A percentile compares a stretch with the other conserved stretches of the same genome.
Conservation (phyloP, 169 alveolate genomes). For the Eimeria tenella region DNA sequence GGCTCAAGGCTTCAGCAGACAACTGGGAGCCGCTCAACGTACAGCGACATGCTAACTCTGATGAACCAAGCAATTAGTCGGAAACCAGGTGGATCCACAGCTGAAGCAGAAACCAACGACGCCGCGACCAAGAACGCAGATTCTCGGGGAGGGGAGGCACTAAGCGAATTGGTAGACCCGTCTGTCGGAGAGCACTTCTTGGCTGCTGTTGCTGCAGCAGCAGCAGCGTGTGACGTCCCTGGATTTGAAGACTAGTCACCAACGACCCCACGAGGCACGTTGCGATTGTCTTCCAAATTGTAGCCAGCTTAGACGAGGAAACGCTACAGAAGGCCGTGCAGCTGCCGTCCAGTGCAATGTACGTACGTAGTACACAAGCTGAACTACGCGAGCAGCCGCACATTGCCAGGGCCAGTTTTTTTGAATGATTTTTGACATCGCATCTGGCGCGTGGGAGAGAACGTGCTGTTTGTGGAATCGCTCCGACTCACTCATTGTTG, state of each 20-base stretch:
- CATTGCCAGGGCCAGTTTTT: not conserved
- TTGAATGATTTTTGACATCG: constrained; percentile 16
- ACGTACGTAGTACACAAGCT: too few relatives aligned
- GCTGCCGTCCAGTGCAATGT: too few relatives aligned
- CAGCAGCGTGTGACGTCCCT: constrained; percentile 19
- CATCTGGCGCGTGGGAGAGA: not conserved
- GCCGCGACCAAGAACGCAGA: not conserved
- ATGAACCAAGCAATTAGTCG: constrained; percentile 10
- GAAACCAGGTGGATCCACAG: not conserved
- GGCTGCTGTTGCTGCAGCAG: constrained; percentile 28
- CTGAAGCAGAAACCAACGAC: not conserved
- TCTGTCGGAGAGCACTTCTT: constrained; percentile 29
- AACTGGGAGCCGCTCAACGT: not conserved
- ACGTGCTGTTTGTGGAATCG: not conserved
- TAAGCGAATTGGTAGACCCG: not conserved
- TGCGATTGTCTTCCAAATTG: too few relatives aligned
- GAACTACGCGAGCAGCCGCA: not conserved
- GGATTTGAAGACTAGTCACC: constrained; percentile 14
- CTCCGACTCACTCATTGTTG: not conserved
- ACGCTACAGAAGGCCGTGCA: too few relatives aligned
- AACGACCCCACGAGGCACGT: not conserved
- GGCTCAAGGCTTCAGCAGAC: not conserved
- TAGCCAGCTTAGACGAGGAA: too few relatives aligned
- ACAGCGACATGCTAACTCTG: constrained; percentile 10
- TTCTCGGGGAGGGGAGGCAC: constrained; percentile 7